These are phyloP conservation scores for Lepidium africanum DNA, from an alignment of 345 rosid species.

Conservation along the genomic window DNA sequence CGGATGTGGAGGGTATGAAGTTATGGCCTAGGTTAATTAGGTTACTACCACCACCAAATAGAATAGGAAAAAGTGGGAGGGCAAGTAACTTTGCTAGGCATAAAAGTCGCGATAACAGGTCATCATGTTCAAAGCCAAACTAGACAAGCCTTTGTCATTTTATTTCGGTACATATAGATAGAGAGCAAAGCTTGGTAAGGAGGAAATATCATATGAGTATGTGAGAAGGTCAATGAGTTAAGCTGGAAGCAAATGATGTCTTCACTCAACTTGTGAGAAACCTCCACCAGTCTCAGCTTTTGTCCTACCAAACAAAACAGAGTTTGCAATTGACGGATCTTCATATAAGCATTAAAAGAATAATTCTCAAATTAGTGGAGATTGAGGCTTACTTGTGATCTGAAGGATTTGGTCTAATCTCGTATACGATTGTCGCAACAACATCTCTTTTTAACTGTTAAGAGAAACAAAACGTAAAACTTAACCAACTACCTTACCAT, in stretches of 20 bases:
- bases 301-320: constrained; percentile 46
- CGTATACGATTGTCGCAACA: constrained; percentile 85
- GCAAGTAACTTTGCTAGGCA: too few species aligned
- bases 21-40: too few species aligned
- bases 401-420: constrained; percentile 90
- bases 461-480: not conserved
- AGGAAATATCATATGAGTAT: not conserved
- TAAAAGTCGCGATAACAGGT: too few species aligned
- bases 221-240: not conserved
- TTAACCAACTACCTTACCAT: not conserved
- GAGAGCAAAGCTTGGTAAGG: not conserved
- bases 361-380: not conserved
- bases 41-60: too few species aligned
- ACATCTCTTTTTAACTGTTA: constrained; percentile 87
- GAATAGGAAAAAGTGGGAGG: too few species aligned
- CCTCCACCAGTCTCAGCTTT: constrained; percentile 55
- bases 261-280: constrained; percentile 57
- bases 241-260: not conserved
- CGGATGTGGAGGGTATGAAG: not conserved
- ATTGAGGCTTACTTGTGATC: constrained; percentile 85
- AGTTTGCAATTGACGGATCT: not conserved
- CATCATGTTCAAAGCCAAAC: not conserved
- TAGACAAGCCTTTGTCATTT: not conserved
- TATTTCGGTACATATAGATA: not conserved
- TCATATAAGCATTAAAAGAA: not conserved